Conservation (phyloP, 768 basidiomycete species). For the Strobilomyces dryophilus region DNA sequence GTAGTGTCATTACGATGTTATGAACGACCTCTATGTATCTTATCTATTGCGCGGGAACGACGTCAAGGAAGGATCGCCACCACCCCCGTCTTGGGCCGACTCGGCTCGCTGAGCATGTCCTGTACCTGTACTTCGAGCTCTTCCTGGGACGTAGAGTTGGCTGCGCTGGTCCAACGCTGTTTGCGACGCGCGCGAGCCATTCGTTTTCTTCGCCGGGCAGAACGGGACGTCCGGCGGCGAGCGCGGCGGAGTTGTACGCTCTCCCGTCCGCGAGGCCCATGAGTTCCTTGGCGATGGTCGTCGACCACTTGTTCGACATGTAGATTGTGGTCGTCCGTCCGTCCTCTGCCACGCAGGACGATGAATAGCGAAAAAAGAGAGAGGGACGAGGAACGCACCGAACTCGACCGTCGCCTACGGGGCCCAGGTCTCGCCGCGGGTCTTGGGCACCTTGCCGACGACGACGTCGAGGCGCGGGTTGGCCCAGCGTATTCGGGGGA, state of each 20-base stretch:
- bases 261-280: conserved; percentile 67
- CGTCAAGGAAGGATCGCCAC: conserved; percentile 36
- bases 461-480: conserved; percentile 65
- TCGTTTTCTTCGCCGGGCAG: conserved; percentile 42
- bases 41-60: background rate
- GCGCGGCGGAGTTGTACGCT: conserved; percentile 46
- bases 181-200: conserved; percentile 16
- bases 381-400: conserved; percentile 42
- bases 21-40: background rate
- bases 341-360: conserved; percentile 35
- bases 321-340: conserved; percentile 45
- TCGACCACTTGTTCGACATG: conserved; percentile 67
- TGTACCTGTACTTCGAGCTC: conserved; percentile 25
- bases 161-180: conserved; percentile 2
- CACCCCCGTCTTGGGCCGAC: conserved; percentile 35
- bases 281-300: conserved; percentile 61
- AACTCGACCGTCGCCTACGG: conserved; percentile 61
- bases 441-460: conserved; percentile 53
- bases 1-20: conserved; percentile 3
- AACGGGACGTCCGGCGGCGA: conserved; percentile 44
- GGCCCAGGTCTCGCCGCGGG: conserved; percentile 50
- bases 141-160: conserved; percentile 14
- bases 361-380: background rate
- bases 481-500: conserved; percentile 73
- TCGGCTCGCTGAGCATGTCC: conserved; percentile 28